A percentile compares a stretch with the other conserved stretches of the same genome.
Evolutionary conservation across 345 rosid genomes (phyloP).

Genomic region (Schrenkiella parvula): DNA sequence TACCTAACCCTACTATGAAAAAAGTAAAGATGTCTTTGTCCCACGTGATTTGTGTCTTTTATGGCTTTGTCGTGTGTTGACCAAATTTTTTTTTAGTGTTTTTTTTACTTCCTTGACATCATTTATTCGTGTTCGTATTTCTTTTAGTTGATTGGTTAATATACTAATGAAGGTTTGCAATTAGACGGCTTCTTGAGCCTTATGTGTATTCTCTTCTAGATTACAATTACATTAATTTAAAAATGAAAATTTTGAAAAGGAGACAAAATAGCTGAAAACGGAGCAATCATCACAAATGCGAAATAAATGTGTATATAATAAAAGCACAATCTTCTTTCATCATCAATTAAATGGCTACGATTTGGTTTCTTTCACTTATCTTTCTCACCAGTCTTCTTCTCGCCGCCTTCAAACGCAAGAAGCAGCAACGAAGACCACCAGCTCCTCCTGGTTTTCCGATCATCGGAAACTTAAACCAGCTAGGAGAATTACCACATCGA

Average conservation of each 20-base stretch:
- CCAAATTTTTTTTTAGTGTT: not conserved
- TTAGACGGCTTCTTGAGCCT: not conserved
- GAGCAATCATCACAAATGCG: not conserved
- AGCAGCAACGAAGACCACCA: not conserved
- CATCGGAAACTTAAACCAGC: slow-evolving; percentile 40
- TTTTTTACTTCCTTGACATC: not conserved
- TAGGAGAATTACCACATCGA: slow-evolving; percentile 30
- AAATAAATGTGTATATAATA: not conserved
- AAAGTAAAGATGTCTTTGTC: not conserved
- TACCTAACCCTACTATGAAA: not conserved
- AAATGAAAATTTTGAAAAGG: not conserved
- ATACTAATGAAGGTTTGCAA: not conserved
- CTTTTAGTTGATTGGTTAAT: not conserved
- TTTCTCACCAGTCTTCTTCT: not conserved
- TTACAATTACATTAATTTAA: not conserved
- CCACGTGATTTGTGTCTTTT: not conserved
- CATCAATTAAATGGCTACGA: not conserved
- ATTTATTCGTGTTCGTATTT: not conserved
- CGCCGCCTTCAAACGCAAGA: not conserved
- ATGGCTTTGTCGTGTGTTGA: not conserved
- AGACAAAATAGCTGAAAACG: not conserved
- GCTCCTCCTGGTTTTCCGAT: slow-evolving; percentile 43
- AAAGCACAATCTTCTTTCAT: not conserved
- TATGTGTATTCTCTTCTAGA: not conserved
- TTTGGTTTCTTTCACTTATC: slow-evolving; percentile 18